Percentiles rank a stretch among this genome's conserved stretches.
Conservation (phyloP, 441 rosid species). For the Melastoma candidum region DNA sequence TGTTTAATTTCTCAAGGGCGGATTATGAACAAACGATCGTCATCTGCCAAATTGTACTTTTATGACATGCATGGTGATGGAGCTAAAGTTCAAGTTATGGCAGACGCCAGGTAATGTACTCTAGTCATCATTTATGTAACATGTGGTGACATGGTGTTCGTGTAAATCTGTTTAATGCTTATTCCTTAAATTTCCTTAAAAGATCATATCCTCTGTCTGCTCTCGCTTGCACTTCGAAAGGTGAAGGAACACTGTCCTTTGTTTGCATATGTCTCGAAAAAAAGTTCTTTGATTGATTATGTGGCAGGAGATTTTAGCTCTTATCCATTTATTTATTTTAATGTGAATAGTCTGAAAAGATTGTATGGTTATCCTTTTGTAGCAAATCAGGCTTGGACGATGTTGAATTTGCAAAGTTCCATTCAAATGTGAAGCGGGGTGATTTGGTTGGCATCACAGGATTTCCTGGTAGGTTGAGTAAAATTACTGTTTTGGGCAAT, state of each 20-base stretch:
- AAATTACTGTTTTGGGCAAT: too few relatives aligned
- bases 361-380: slow-evolving; percentile 7
- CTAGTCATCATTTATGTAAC: neutral
- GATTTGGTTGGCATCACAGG: slow-evolving; percentile 80
- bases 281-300: too few relatives aligned
- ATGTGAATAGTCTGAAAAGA: too few relatives aligned
- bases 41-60: slow-evolving; percentile 71
- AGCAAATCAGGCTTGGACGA: slow-evolving; percentile 69
- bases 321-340: too few relatives aligned
- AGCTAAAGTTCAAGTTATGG: slow-evolving; percentile 75
- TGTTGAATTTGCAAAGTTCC: slow-evolving; percentile 50
- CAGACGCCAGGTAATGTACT: slow-evolving; percentile 57
- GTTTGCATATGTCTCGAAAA: too few relatives aligned
- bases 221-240: too few relatives aligned
- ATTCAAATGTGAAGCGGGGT: slow-evolving; percentile 67
- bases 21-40: slow-evolving; percentile 74
- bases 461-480: slow-evolving; percentile 55
- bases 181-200: neutral
- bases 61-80: slow-evolving; percentile 62
- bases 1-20: slow-evolving; percentile 37
- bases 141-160: neutral
- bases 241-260: too few relatives aligned
- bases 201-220: too few relatives aligned
- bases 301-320: too few relatives aligned
- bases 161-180: neutral